Conservation (phyloP, 2,329 filamentous ascomycete species). For the Alternaria incomplexa region DNA sequence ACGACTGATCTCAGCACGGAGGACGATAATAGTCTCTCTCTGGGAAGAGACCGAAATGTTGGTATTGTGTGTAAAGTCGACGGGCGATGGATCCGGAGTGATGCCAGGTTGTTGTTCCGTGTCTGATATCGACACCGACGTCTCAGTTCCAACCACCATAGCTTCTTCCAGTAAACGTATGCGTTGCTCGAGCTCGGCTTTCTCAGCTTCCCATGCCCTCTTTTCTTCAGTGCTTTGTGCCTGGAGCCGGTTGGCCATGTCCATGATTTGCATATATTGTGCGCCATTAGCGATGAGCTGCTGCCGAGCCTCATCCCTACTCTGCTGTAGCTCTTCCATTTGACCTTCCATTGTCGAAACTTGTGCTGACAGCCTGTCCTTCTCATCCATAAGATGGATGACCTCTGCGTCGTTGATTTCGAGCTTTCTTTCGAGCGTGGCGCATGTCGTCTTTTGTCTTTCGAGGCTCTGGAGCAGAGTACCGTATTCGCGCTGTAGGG, state of each 20-base stretch:
- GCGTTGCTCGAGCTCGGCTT: slow-evolving; percentile 42
- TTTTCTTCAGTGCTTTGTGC: slow-evolving; percentile 52
- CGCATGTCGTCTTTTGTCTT: slow-evolving; percentile 57
- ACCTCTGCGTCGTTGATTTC: slow-evolving; percentile 50
- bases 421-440: slow-evolving; percentile 56
- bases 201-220: slow-evolving; percentile 51
- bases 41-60: slow-evolving; percentile 15
- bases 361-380: slow-evolving; percentile 56
- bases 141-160: slow-evolving; percentile 30
- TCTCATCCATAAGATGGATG: slow-evolving; percentile 59
- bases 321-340: slow-evolving; percentile 56
- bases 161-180: slow-evolving; percentile 47
- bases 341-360: slow-evolving; percentile 56
- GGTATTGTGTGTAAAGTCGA: neutral
- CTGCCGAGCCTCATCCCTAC: slow-evolving; percentile 55
- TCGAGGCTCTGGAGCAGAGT: slow-evolving; percentile 59
- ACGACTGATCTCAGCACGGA: slow-evolving; percentile 38
- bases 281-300: slow-evolving; percentile 53
- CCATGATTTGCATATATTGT: slow-evolving; percentile 60
- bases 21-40: slow-evolving; percentile 37
- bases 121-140: neutral
- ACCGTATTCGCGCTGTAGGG: slow-evolving; percentile 62
- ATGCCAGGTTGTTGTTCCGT: neutral
- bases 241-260: slow-evolving; percentile 57
- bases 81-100: neutral